phyloP scores from a whole-genome alignment of 2,329 filamentous ascomycete species.

The Trichophyton equinum region DNA sequence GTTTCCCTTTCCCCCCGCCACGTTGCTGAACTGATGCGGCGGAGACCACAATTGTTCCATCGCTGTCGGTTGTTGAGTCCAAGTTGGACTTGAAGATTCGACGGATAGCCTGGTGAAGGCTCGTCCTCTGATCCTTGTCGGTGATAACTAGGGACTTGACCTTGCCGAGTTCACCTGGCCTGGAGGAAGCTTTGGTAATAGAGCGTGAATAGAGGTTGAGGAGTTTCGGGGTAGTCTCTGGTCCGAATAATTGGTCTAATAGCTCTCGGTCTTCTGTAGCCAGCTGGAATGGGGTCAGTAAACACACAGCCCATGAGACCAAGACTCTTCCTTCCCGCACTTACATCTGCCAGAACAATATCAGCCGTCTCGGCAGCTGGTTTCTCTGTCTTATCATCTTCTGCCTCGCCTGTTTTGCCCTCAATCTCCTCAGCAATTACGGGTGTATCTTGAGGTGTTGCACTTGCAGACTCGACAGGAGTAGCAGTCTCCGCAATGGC shows the following conservation, averaged over 20 bases:
- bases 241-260: slow-evolving; percentile 40
- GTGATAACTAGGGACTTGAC: slow-evolving; percentile 43
- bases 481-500: slow-evolving; percentile 1
- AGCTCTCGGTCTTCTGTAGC: slow-evolving; percentile 33
- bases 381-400: not conserved
- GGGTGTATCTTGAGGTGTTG: not conserved
- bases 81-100: slow-evolving; percentile 67
- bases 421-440: not conserved
- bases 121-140: slow-evolving; percentile 49
- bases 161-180: slow-evolving; percentile 43
- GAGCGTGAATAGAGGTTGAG: slow-evolving; percentile 44
- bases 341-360: not conserved
- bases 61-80: slow-evolving; percentile 62
- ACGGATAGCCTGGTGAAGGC: slow-evolving; percentile 55
- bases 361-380: not conserved
- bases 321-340: not conserved
- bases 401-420: not conserved
- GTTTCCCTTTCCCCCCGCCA: slow-evolving; percentile 7
- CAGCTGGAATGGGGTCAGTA: slow-evolving; percentile 8
- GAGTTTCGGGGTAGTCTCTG: slow-evolving; percentile 38
- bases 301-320: not conserved
- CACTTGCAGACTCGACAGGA: not conserved
- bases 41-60: slow-evolving; percentile 52
- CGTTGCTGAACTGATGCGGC: slow-evolving; percentile 22
- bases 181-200: slow-evolving; percentile 41